Evolutionary conservation across 805 yeast species (phyloP), one percentile per base, ranked within the genome.

Genomic region (Yamadazyma phyllophila): DNA sequence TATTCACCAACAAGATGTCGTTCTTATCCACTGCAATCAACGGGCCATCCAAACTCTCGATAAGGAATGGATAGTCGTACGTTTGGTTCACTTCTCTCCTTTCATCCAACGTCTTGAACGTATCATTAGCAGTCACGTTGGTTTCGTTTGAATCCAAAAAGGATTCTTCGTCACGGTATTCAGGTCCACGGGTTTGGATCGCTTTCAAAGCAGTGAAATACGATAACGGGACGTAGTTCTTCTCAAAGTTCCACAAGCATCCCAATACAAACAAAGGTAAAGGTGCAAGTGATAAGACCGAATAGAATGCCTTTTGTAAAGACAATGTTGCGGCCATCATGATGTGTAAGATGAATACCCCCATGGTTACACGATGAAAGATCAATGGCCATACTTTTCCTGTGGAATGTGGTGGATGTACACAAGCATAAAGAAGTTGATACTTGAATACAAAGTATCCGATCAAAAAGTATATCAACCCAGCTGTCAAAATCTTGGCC

Each of bases 381-480:
- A 92, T 83, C 40, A 90, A 71, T 0, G 97, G 96, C 98, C 97
- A 92, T 1, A 92, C 95, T 60, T 86, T 87, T 1, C 98, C 99
- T 0, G 97, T 94, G 0, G 97, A 90, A 66, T 94, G 98, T 32
- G 95, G 97, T 8, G 96, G 91, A 63, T 94, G 98, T 27, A 89
- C 90, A 70, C 94, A 85, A 0, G 96, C 85, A 62, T 88, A 92
- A 52, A 94, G 71, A 48, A 92, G 71, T 64, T 90, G 97, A 62
- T 91, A 92, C 66, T 92, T 92, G 76, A 83, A 89, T 7, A 91
- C 96, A 61, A 82, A 84, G 63, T 82, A 92, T 0, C 98, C 97
- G 45, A 89, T 67, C 12, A 87, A 64, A 61, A 92, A 92, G 63
- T 94, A 92, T 1, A 85, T 71, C 46, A 90, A 67, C 0, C 98